Evolutionary conservation across 2,329 filamentous ascomycete species (phyloP).

Genomic region (Amesomyces nigricolor): DNA sequence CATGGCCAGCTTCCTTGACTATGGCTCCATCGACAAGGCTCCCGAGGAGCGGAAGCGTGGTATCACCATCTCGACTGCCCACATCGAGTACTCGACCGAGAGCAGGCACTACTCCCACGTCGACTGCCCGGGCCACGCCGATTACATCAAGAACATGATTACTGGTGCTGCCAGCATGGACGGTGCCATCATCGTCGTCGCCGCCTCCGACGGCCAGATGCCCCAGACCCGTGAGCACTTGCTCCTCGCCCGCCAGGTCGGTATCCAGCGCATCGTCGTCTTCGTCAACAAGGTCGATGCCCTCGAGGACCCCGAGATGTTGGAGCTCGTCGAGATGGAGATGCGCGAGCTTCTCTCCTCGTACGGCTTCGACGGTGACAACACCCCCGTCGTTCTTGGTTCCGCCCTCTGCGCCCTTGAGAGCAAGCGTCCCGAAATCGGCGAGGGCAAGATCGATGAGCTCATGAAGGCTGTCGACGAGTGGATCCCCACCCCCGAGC

Average conservation of each 20-base stretch:
- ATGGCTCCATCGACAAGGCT: conserved; percentile 97
- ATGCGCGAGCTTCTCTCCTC: conserved; percentile 92
- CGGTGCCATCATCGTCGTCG: conserved; percentile 96
- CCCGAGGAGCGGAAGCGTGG: conserved; percentile 99
- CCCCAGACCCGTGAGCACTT: conserved; percentile 98
- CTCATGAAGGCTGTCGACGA: conserved; percentile 82
- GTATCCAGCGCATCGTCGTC: conserved; percentile 95
- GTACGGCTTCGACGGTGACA: conserved; percentile 97
- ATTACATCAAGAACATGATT: conserved; percentile 99
- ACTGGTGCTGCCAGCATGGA: conserved; percentile 99
- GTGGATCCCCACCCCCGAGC: conserved; percentile 94
- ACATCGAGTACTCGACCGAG: conserved; percentile 97
- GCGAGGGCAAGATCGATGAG: conserved; percentile 81
- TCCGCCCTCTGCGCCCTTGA: conserved; percentile 94
- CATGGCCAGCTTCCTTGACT: conserved; percentile 89
- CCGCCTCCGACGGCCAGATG: conserved; percentile 98
- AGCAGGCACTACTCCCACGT: conserved; percentile 97
- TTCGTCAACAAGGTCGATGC: conserved; percentile 99
- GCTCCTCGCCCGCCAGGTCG: conserved; percentile 94
- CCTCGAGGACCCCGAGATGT: conserved; percentile 96
- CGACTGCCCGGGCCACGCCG: conserved; percentile 98
- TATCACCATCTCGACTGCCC: conserved; percentile 97
- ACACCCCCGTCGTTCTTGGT: conserved; percentile 94
- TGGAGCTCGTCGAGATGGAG: conserved; percentile 99
- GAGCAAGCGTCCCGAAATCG: conserved; percentile 79